A percentile compares a stretch with the other conserved stretches of the same genome.
These are phyloP conservation scores for Verticillium longisporum DNA, from an alignment of 2,329 filamentous ascomycete species.

Conservation along the genomic window DNA sequence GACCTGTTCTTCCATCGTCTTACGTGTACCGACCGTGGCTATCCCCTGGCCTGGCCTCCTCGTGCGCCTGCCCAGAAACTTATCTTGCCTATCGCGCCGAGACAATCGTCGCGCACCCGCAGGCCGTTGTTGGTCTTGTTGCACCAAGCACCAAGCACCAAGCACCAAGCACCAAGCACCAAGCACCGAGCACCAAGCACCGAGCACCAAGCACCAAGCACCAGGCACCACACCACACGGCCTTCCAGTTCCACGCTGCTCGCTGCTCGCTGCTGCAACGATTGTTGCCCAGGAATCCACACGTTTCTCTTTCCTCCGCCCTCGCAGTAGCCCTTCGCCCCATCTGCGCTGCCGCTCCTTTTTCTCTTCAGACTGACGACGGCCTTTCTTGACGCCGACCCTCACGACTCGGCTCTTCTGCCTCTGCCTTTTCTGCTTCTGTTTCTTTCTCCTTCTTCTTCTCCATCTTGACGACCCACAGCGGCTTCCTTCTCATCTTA, in stretches of 20 bases:
- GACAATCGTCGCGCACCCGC: background rate
- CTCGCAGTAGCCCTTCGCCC: slow-evolving; percentile 1
- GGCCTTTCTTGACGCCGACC: background rate
- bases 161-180: too few relatives aligned
- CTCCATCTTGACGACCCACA: background rate
- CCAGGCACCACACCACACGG: background rate
- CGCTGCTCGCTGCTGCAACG: background rate
- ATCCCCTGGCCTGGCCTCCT: background rate
- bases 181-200: too few relatives aligned
- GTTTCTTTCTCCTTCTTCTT: too few relatives aligned
- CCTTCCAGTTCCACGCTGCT: background rate
- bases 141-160: too few relatives aligned
- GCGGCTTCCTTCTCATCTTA: background rate
- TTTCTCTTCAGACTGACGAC: background rate
- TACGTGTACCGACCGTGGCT: background rate
- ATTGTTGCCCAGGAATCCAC: background rate
- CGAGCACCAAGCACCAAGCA: too few relatives aligned
- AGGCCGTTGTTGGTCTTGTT: background rate
- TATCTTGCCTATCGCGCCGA: background rate
- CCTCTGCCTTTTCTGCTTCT: too few relatives aligned
- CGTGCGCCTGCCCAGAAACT: background rate
- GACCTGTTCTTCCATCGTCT: background rate
- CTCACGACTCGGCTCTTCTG: background rate
- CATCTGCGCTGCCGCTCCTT: background rate
- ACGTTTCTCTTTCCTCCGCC: slow-evolving; percentile 1